Conservation (phyloP, 371 early-diverging fungal species). For the Mortierella sp. region DNA sequence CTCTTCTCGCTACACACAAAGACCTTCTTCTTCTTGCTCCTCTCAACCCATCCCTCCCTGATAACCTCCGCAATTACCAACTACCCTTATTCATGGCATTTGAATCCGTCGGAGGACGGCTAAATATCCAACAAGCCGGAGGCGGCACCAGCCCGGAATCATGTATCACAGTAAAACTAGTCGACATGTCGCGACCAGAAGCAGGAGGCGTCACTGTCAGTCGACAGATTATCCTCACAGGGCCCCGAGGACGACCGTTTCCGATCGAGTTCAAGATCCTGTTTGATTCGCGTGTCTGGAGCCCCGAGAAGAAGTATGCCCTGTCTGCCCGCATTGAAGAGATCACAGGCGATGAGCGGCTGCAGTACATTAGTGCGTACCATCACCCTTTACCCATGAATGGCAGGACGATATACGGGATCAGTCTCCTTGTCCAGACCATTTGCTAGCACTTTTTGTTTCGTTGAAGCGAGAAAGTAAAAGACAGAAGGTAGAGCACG, state of each 20-base stretch:
- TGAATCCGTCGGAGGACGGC: not conserved
- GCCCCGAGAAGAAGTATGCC: not conserved
- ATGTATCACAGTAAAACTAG: not conserved
- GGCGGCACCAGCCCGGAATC: not conserved
- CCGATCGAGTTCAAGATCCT: not conserved
- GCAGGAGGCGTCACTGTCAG: not conserved
- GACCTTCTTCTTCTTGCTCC: accelerated
- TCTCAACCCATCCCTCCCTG: not conserved
- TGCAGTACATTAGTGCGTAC: constrained; percentile 6
- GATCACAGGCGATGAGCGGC: not conserved
- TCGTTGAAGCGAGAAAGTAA: not conserved
- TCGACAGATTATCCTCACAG: not conserved
- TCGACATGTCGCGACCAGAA: constrained; percentile 1
- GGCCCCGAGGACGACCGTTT: not conserved
- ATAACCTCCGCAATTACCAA: no score
- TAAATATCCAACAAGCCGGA: not conserved
- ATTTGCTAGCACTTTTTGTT: not conserved
- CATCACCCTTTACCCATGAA: not conserved
- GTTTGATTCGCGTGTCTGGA: not conserved
- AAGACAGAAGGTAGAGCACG: not conserved
- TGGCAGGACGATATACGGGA: not conserved
- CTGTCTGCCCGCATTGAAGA: not conserved
- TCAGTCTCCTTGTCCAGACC: not conserved
- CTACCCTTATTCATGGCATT: not conserved
- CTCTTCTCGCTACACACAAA: no score